These are phyloP conservation scores for Neonectria coccinea DNA, from an alignment of 2,329 filamentous ascomycete genomes.

Conservation along the genomic window DNA sequence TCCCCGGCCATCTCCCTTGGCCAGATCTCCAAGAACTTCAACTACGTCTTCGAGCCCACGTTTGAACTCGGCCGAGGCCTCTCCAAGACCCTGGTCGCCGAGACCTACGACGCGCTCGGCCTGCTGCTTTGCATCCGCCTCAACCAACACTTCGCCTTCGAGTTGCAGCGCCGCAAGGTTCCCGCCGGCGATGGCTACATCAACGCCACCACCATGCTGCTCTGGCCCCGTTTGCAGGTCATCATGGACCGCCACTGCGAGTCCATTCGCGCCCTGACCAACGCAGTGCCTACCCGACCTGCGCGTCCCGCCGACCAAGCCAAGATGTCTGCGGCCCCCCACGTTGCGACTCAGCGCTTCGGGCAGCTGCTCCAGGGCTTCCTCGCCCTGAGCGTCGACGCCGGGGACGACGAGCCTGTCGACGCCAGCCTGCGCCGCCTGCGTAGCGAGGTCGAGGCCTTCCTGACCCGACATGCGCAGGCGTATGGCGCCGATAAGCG, in stretches of 20 bases:
- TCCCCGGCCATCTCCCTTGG: conserved; percentile 79
- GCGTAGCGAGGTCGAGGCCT: conserved; percentile 83
- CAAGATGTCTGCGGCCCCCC: conserved; percentile 82
- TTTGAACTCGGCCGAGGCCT: conserved; percentile 84
- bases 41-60: conserved; percentile 89
- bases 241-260: conserved; percentile 95
- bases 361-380: conserved; percentile 92
- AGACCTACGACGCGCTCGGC: conserved; percentile 86
- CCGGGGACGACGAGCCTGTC: conserved; percentile 94
- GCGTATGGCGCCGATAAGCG: conserved; percentile 78
- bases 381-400: conserved; percentile 84
- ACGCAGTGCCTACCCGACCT: conserved; percentile 60
- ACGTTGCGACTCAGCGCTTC: conserved; percentile 94
- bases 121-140: conserved; percentile 91
- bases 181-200: conserved; percentile 91
- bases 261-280: conserved; percentile 76
- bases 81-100: conserved; percentile 80
- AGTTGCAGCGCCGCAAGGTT: conserved; percentile 90
- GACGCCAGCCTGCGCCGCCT: conserved; percentile 82
- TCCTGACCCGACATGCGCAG: conserved; percentile 82
- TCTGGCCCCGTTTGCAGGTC: conserved; percentile 95
- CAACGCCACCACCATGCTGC: conserved; percentile 93
- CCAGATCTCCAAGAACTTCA: conserved; percentile 83
- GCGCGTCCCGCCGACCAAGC: conserved; percentile 64
- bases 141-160: conserved; percentile 94